A percentile compares a stretch with the other conserved stretches of the same genome.
These are phyloP conservation scores for Lathyrus oleraceus DNA, from an alignment of 306 rosid species.

Conservation along the genomic window DNA sequence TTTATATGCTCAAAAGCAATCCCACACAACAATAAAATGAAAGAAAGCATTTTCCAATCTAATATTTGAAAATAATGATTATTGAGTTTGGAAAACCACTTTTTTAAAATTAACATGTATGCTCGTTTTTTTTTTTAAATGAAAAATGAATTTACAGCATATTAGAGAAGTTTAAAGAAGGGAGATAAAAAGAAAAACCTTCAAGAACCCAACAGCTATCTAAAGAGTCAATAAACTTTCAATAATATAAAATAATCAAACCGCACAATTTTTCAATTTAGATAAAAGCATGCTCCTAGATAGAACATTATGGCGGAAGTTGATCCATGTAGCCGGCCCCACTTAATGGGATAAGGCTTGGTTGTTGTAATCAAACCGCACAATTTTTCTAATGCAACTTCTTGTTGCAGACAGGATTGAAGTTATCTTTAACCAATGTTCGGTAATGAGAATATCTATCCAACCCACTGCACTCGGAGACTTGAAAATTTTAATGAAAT, in stretches of 20 bases:
- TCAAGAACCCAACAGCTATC: background rate
- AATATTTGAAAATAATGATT: conserved; percentile 10
- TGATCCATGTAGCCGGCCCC: too few species aligned
- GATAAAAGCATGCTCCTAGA: too few species aligned
- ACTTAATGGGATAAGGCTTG: too few species aligned
- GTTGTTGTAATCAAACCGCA: background rate
- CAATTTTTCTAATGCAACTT: conserved; percentile 18
- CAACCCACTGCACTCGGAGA: conserved; percentile 12
- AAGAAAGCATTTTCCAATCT: background rate
- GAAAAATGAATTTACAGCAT: background rate
- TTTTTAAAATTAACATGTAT: background rate
- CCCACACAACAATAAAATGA: conserved; percentile 19
- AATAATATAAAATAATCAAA: background rate
- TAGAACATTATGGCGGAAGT: too few species aligned
- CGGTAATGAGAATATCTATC: conserved; percentile 17
- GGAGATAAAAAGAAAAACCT: background rate
- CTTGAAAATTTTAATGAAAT: background rate
- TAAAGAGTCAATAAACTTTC: conserved; percentile 12
- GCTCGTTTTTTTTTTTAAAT: conserved; percentile 3
- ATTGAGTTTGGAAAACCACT: conserved; percentile 10
- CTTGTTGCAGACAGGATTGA: background rate
- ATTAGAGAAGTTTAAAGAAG: conserved; percentile 17
- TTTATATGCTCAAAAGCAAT: conserved; percentile 9
- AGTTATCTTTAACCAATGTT: conserved; percentile 1
- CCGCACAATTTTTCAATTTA: background rate